Percentiles rank a stretch among this genome's conserved stretches.
These are phyloP conservation scores for Saccharomyces hybrid DNA, from an alignment of 1,139 yeast genomes.

Conservation along the genomic window DNA sequence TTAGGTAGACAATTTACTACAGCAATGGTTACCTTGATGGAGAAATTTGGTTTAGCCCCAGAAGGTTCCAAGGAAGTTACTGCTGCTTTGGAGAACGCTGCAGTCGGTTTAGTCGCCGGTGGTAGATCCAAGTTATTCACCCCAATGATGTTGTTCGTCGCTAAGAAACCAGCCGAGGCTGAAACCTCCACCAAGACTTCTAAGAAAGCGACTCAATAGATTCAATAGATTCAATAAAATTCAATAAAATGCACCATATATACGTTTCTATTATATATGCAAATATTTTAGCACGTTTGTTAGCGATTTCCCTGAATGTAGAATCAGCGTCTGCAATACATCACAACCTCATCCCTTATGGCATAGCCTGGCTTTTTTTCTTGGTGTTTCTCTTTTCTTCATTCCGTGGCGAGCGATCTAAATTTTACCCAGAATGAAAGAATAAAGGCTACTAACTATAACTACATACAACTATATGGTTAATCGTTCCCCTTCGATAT, in stretches of 20 bases:
- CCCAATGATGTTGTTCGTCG: conserved; percentile 92
- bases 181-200: not conserved
- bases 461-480: not conserved
- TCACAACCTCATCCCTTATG: not conserved
- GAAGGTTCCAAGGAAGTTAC: conserved; percentile 90
- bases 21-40: conserved; percentile 70
- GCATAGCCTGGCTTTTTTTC: not conserved
- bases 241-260: not conserved
- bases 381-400: not conserved
- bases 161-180: conserved; percentile 54
- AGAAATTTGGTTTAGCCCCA: conserved; percentile 82
- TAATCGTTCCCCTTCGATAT: not conserved
- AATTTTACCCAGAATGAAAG: not conserved
- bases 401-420: not conserved
- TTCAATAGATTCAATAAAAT: not conserved
- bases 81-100: conserved; percentile 91
- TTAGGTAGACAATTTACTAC: conserved; percentile 84
- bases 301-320: not conserved
- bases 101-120: conserved; percentile 89
- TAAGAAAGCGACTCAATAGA: not conserved
- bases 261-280: not conserved
- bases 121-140: conserved; percentile 84
- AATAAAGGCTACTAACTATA: not conserved
- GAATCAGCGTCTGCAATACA: not conserved
- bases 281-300: not conserved